These are phyloP conservation scores for Ziziphus jujuba DNA, from an alignment of 306 rosid species.

Conservation along the genomic window DNA sequence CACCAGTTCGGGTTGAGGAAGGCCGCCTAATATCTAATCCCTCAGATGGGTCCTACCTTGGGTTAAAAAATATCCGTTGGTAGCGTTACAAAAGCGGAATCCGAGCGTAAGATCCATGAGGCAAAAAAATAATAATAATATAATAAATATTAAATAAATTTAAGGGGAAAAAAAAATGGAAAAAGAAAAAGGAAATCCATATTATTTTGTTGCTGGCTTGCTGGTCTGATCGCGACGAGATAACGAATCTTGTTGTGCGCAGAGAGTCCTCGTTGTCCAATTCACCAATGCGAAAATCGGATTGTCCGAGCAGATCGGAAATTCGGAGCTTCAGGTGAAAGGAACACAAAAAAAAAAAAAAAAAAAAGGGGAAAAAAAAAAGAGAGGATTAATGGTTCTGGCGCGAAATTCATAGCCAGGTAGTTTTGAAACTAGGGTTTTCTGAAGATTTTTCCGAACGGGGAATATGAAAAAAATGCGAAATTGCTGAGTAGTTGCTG, in stretches of 20 bases:
- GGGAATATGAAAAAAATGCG: not conserved
- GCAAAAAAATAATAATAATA: conserved; percentile 1
- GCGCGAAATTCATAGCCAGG: conserved; percentile 11
- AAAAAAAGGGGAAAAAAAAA: too few relatives aligned
- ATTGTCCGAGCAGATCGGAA: conserved; percentile 13
- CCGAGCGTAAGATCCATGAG: conserved; percentile 26
- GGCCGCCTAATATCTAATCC: too few relatives aligned
- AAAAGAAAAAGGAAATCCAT: too few relatives aligned
- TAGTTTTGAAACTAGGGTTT: conserved; percentile 1
- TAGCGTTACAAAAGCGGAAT: conserved; percentile 31
- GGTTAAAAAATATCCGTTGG: not conserved
- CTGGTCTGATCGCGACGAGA: conserved; percentile 40
- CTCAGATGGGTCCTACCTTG: too few relatives aligned
- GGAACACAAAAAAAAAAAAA: too few relatives aligned
- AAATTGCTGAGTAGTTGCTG: not conserved
- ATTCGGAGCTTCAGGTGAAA: not conserved
- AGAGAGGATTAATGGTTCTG: not conserved
- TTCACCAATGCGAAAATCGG: not conserved
- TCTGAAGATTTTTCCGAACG: not conserved
- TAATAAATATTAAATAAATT: too few relatives aligned
- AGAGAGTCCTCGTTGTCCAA: conserved; percentile 27
- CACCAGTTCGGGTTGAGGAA: too few relatives aligned
- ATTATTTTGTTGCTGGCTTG: conserved; percentile 22
- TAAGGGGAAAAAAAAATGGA: too few relatives aligned
- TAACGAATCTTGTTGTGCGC: conserved; percentile 44